These are phyloP conservation scores for Panaeolus cyanescens DNA, from an alignment of 768 basidiomycete genomes.

Conservation along the genomic window DNA sequence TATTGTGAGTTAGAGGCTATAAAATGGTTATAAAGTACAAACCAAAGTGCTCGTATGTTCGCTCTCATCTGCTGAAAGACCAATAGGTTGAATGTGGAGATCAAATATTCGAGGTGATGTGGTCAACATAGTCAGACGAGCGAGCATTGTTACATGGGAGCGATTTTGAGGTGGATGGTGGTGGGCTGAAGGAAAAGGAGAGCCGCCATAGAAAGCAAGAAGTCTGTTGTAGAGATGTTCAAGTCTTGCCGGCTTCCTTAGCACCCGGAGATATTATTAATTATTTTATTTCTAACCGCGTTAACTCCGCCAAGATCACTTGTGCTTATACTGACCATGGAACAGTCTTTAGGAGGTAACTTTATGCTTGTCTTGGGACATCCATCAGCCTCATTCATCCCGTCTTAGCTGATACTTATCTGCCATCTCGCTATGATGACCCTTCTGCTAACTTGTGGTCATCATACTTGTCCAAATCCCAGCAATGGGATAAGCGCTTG, in stretches of 20 bases:
- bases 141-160: slow-evolving; percentile 21
- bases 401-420: slow-evolving; percentile 14
- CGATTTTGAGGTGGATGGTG: neutral
- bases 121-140: slow-evolving; percentile 19
- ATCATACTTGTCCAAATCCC: slow-evolving; percentile 34
- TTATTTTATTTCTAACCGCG: neutral
- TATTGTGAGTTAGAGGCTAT: neutral
- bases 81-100: slow-evolving; percentile 20
- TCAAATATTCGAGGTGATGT: slow-evolving; percentile 22
- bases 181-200: neutral
- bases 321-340: too few species aligned
- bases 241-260: slow-evolving; percentile 2
- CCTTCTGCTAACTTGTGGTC: slow-evolving; percentile 41
- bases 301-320: too few species aligned
- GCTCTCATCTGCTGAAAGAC: slow-evolving; percentile 10
- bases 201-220: slow-evolving; percentile 1
- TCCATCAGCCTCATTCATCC: neutral
- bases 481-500: slow-evolving; percentile 31
- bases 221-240: slow-evolving; percentile 1
- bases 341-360: neutral
- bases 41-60: slow-evolving; percentile 21
- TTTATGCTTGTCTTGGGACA: slow-evolving; percentile 6
- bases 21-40: neutral
- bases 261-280: neutral
- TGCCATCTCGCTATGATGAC: slow-evolving; percentile 28